Percentiles rank a stretch among this genome's conserved stretches.
phyloP scores from a whole-genome alignment of 83 land plant species.

The Picea abies region DNA sequence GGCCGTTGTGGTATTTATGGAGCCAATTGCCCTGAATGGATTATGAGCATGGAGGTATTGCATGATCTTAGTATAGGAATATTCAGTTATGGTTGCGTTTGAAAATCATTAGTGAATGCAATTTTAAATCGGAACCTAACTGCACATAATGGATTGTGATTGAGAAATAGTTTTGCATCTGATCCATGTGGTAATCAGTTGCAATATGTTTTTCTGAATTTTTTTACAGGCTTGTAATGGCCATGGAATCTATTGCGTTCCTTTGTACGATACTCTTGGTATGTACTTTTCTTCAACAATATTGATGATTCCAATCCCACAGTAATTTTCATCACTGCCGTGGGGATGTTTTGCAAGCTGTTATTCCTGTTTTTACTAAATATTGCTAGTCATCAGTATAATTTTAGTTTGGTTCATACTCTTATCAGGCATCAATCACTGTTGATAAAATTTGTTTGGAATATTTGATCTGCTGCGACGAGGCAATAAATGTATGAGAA shows the following conservation, averaged over 20 bases:
- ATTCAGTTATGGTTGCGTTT: neutral
- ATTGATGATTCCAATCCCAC: too few relatives aligned
- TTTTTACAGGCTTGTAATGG: slow-evolving; percentile 92
- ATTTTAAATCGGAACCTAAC: too few relatives aligned
- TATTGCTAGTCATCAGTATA: too few relatives aligned
- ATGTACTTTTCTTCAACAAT: slow-evolving; percentile 21
- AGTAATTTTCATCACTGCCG: too few relatives aligned
- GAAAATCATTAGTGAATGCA: too few relatives aligned
- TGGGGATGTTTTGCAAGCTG: too few relatives aligned
- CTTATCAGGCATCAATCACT: too few relatives aligned
- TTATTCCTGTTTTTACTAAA: too few relatives aligned
- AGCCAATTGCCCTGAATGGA: slow-evolving; percentile 92
- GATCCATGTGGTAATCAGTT: neutral
- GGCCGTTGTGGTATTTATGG: slow-evolving; percentile 96
- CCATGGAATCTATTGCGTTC: slow-evolving; percentile 93
- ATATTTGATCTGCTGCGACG: too few relatives aligned
- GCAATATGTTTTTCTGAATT: neutral
- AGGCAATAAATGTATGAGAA: too few relatives aligned
- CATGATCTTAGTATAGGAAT: neutral
- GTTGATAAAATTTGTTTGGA: too few relatives aligned
- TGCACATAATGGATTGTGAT: neutral
- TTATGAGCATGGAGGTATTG: slow-evolving; percentile 93
- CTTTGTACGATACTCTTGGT: slow-evolving; percentile 98
- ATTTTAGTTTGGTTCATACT: too few relatives aligned
- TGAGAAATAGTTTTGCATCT: neutral